Evolutionary conservation across 495 filamentous ascomycete genomes (phyloP).

Genomic region (Talaromyces thailandensis): DNA sequence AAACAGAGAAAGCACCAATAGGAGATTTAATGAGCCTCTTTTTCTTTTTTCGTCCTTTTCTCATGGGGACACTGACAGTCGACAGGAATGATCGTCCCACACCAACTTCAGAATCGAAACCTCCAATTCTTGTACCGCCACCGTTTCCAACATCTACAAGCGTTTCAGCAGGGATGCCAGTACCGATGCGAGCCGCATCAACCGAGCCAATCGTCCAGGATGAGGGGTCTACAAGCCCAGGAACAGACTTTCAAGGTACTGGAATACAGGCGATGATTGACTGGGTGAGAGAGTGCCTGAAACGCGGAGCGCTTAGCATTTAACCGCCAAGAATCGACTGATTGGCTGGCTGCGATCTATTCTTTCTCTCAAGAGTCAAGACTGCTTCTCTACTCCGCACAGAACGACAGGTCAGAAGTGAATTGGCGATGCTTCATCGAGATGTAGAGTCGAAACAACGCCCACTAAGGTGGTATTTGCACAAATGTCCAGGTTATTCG

Average conservation of each 20-base stretch:
- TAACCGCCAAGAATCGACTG: not conserved
- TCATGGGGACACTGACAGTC: not conserved
- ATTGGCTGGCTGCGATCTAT: not conserved
- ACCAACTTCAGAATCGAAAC: not conserved
- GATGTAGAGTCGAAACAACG: not conserved
- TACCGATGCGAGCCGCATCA: not conserved
- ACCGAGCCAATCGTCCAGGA: not conserved
- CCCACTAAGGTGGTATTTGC: not conserved
- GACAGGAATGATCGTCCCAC: not conserved
- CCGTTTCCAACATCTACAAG: not conserved
- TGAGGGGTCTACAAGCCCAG: not conserved
- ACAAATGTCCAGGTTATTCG: not conserved
- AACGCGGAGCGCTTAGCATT: not conserved
- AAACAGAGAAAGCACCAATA: not conserved
- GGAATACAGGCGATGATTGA: not conserved
- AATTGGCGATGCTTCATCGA: not conserved
- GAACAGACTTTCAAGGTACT: not conserved
- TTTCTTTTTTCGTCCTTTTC: not conserved
- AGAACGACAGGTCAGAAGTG: not conserved
- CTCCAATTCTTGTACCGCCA: not conserved
- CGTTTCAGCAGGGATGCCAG: not conserved
- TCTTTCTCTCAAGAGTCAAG: not conserved
- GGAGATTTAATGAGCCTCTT: not conserved
- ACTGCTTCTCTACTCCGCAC: not conserved
- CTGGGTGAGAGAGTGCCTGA: not conserved